These are phyloP conservation scores for Cavenderia fasciculata DNA, from an alignment of 78 protist genomes.

Conservation along the genomic window DNA sequence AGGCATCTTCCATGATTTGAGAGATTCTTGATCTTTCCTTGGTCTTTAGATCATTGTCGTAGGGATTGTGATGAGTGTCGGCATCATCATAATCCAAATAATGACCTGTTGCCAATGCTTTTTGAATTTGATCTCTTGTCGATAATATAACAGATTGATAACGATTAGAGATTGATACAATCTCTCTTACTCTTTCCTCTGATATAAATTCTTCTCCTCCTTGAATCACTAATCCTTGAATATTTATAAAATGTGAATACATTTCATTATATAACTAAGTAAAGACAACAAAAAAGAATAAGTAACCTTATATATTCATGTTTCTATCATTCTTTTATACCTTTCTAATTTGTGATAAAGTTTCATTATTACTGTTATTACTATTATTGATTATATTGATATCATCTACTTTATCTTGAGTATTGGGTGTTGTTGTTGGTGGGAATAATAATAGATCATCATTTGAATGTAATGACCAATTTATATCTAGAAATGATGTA, in stretches of 20 bases:
- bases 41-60: slow-evolving; percentile 21
- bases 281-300: too few species aligned
- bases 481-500: too few species aligned
- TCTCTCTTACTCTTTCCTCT: slow-evolving; percentile 55
- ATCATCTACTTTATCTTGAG: too few species aligned
- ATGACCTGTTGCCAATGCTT: slow-evolving; percentile 1
- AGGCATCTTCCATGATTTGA: not conserved
- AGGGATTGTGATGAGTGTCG: not conserved
- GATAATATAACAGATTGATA: slow-evolving; percentile 45
- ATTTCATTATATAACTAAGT: slow-evolving; percentile 64
- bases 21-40: slow-evolving; percentile 18
- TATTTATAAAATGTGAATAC: slow-evolving; percentile 32
- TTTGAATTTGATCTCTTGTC: slow-evolving; percentile 12
- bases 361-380: too few species aligned
- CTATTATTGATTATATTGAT: too few species aligned
- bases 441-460: too few species aligned
- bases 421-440: too few species aligned
- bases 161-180: slow-evolving; percentile 19
- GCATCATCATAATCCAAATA: slow-evolving; percentile 48
- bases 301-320: too few species aligned
- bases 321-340: too few species aligned
- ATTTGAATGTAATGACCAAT: too few species aligned
- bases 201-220: not conserved
- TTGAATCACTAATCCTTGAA: not conserved
- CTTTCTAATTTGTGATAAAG: too few species aligned